These are phyloP conservation scores for Solanum bulbocastanum DNA, from an alignment of 257 asterid genomes.

Conservation along the genomic window DNA sequence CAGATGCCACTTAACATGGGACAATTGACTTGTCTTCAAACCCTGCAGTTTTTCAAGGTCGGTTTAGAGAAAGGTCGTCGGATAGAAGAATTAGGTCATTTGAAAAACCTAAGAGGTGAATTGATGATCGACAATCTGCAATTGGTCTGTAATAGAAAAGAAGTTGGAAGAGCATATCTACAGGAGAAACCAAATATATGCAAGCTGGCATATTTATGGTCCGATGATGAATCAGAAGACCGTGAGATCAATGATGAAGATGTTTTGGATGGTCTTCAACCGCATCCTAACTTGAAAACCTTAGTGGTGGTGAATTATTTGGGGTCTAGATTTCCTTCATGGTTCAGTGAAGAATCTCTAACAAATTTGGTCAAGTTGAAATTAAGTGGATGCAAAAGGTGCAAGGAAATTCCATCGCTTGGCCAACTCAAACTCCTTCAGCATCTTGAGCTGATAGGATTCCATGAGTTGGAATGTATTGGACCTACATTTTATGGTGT, in stretches of 20 bases:
- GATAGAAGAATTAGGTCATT: too few relatives aligned
- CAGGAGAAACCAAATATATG: neutral
- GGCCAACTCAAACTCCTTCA: neutral
- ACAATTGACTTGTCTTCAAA: neutral
- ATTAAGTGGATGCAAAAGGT: neutral
- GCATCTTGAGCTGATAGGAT: neutral
- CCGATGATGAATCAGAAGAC: neutral
- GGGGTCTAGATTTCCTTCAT: too few relatives aligned
- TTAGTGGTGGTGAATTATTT: too few relatives aligned
- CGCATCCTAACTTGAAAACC: neutral
- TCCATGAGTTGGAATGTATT: too few relatives aligned
- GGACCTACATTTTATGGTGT: neutral
- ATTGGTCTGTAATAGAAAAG: slow-evolving; percentile 1
- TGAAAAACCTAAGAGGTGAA: neutral
- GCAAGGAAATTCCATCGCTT: slow-evolving; percentile 13
- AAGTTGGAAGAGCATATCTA: slow-evolving; percentile 2
- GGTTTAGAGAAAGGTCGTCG: neutral
- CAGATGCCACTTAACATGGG: neutral
- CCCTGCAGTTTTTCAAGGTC: neutral
- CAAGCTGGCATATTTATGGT: neutral
- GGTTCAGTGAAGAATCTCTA: too few relatives aligned
- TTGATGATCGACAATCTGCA: neutral
- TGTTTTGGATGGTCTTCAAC: neutral
- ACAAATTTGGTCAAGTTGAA: too few relatives aligned
- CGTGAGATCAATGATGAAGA: neutral